Percentiles rank a stretch among this genome's conserved stretches.
phyloP scores from a whole-genome alignment of 176 grass and related monocot genomes.

The Zea mays region DNA sequence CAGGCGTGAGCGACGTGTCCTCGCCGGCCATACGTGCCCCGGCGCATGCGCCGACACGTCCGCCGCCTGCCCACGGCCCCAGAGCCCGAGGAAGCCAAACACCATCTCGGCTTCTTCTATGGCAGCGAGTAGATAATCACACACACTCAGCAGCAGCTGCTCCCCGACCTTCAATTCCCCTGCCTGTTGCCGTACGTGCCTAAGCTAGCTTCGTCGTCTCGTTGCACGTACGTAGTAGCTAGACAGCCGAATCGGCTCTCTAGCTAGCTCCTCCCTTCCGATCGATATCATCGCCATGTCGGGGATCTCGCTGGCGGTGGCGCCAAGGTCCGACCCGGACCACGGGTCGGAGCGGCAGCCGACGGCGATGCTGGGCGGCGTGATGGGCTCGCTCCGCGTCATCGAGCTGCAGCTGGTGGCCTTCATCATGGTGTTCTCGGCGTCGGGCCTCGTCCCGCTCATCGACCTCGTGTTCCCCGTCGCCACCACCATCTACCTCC shows the following conservation, averaged over 20 bases:
- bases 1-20: conserved; percentile 30
- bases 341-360: conserved; percentile 38
- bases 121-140: conserved; percentile 2
- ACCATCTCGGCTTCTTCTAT: background rate
- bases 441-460: conserved; percentile 76
- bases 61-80: background rate
- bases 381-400: conserved; percentile 81
- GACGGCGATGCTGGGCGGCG: conserved; percentile 55
- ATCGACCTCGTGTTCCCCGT: conserved; percentile 74
- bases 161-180: too few species aligned
- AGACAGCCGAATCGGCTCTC: too few species aligned
- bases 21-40: background rate
- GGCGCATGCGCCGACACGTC: conserved; percentile 19
- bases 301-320: conserved; percentile 62
- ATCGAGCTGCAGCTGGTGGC: conserved; percentile 94
- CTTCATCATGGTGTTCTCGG: conserved; percentile 99
- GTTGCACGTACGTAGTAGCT: too few species aligned
- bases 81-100: background rate
- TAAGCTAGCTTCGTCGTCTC: too few species aligned
- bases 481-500: conserved; percentile 61
- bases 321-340: conserved; percentile 46
- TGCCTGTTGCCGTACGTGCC: too few species aligned
- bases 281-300: conserved; percentile 43
- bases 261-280: too few species aligned
- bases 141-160: background rate